phyloP scores from a whole-genome alignment of 805 yeast genomes.

The Ogataea trehaloabstinens region DNA sequence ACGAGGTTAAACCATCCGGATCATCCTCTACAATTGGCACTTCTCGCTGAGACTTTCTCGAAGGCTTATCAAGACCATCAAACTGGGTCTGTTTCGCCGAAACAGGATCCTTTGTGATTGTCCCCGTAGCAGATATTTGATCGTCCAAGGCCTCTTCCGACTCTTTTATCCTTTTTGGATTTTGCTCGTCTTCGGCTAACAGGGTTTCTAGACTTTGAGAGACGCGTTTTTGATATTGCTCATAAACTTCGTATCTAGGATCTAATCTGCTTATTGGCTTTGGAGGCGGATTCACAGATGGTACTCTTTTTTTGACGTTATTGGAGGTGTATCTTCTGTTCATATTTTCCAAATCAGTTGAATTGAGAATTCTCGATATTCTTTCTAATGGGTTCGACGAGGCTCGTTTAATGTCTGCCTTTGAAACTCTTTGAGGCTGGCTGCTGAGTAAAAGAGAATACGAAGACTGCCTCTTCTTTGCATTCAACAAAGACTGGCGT shows the following conservation, averaged over 20 bases:
- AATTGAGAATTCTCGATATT: conserved; percentile 39
- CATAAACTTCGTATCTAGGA: conserved; percentile 54
- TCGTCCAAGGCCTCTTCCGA: conserved; percentile 14
- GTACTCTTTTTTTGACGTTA: conserved; percentile 27
- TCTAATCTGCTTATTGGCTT: conserved; percentile 57
- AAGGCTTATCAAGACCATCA: conserved; percentile 1
- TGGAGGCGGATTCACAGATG: conserved; percentile 39
- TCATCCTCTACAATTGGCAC: conserved; percentile 12
- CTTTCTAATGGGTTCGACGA: conserved; percentile 32
- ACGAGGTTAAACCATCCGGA: conserved; percentile 8
- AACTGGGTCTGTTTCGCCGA: conserved; percentile 42
- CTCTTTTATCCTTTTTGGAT: conserved; percentile 34
- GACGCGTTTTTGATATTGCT: conserved; percentile 40
- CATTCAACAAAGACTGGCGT: conserved; percentile 20
- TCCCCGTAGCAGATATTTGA: conserved; percentile 13
- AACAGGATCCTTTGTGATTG: conserved; percentile 43
- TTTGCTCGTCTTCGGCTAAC: conserved; percentile 33
- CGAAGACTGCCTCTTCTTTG: conserved; percentile 21
- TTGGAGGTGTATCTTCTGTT: conserved; percentile 47
- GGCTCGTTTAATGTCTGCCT: conserved; percentile 30
- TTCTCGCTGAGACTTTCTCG: conserved; percentile 2
- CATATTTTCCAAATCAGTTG: conserved; percentile 42
- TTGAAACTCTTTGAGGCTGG: conserved; percentile 6
- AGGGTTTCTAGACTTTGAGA: conserved; percentile 42
- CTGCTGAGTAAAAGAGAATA: conserved; percentile 18